Base-by-base conservation (phyloP, 495 filamentous ascomycete genomes). In the Immersiella caudata region DNA sequence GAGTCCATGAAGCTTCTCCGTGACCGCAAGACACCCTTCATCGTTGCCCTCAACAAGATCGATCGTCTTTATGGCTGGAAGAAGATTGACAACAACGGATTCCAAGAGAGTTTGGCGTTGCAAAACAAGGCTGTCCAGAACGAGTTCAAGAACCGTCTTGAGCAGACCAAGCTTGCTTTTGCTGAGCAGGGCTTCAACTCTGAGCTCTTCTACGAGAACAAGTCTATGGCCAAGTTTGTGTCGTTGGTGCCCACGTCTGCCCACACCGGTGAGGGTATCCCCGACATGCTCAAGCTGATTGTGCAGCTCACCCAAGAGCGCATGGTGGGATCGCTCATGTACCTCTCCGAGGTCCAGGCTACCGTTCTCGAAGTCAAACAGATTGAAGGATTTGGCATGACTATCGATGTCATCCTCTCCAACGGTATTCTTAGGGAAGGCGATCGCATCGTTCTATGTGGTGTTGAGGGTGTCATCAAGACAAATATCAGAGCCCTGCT, bases 61-160 rank as follows among this genome's bases (percentile, higher is more conserved):
- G 96, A 99, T 87, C 93, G 96, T 89, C 89, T 99, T 11, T 98
- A 97, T 75, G 91, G 89, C 77, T 99, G 96, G 96, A 94, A 94
- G 83, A 91, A 93, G 80, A 92, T 96, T 70, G 94, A 94, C 68
- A 96, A 99, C 84, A 98, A 98, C 77, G 96, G 96, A 52, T 98
- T 99, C 87, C 88, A 93, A 71, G 93, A 97, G 69, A 93, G 90
- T 79, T 83, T 99, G 76, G 83, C 83, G 25, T 86, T 94, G 76
- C 96, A 99, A 79, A 96, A 88, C 81, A 97, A 96, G 83, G 89
- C 89, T 52, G 94, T 97, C 7, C 93, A 97, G 80, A 91, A 91
- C 79, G 96, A 98, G 75, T 99, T 99, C 86, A 87, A 86, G 73
- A 92, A 93, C 74, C 90, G 96, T 71, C 84, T 97, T 55, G 89